These are phyloP conservation scores for Trichoderma harzianum DNA, from an alignment of 2,329 filamentous ascomycete genomes.

Conservation along the genomic window DNA sequence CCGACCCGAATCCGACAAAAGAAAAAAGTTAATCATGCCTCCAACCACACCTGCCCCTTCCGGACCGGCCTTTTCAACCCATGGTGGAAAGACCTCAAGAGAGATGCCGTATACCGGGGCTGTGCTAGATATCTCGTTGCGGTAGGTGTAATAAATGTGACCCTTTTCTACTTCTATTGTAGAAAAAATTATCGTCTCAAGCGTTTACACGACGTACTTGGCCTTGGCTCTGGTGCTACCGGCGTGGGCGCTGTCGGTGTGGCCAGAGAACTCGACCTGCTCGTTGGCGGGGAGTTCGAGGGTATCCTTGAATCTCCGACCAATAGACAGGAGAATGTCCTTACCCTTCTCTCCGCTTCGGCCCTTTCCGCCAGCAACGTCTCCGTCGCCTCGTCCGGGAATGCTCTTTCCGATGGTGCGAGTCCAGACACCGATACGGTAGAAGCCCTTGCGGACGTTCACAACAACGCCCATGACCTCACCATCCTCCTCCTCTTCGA, in stretches of 20 bases:
- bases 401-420: slow-evolving; percentile 85
- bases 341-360: slow-evolving; percentile 77
- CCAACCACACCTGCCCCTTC: slow-evolving; percentile 1
- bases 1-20: slow-evolving; percentile 15
- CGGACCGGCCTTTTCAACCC: background rate
- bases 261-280: slow-evolving; percentile 88
- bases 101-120: slow-evolving; percentile 15
- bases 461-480: slow-evolving; percentile 99
- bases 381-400: slow-evolving; percentile 69
- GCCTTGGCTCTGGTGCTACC: slow-evolving; percentile 95
- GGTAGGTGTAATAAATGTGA: slow-evolving; percentile 23
- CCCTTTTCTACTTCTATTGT: slow-evolving; percentile 17
- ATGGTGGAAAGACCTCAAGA: background rate
- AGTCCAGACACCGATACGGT: slow-evolving; percentile 96
- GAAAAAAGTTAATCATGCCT: slow-evolving; percentile 14
- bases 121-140: slow-evolving; percentile 22
- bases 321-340: slow-evolving; percentile 80
- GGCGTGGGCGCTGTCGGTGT: slow-evolving; percentile 88
- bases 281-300: slow-evolving; percentile 75
- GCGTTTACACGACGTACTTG: slow-evolving; percentile 77
- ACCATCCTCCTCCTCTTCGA: slow-evolving; percentile 89
- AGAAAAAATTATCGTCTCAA: background rate
- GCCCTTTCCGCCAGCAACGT: slow-evolving; percentile 72
- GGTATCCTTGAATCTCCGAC: slow-evolving; percentile 87
- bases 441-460: slow-evolving; percentile 98